Base-by-base conservation (phyloP, 2,329 filamentous ascomycete species). In the Cephalotrichum gorgonifer region DNA sequence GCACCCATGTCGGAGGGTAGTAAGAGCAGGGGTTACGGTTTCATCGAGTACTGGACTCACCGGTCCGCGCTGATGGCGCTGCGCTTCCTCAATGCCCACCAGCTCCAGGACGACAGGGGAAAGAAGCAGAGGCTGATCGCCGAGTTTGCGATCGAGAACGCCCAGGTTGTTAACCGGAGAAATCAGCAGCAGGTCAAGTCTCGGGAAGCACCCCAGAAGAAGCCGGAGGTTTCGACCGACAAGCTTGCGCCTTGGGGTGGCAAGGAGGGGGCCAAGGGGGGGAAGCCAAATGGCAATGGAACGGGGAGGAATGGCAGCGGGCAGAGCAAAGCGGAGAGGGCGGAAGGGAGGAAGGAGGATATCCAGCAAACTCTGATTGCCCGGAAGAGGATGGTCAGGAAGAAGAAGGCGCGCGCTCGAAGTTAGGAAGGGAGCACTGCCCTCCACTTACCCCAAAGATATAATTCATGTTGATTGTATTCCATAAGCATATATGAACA, bases 141-240 rank as follows among this genome's bases (percentile, higher is more conserved):
- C 33, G 94, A 98, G 65, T 98, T 98, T 63, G 89, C 93, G 20
- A 95, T 98, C 63, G 93, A 98, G 68, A 98, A 98, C 59, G 90
- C 88, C 1, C 90, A 96, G 60, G 93, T 98, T 1, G 85, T 98
- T n/a, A 78, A 83, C 56, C 77, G 93, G 54, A 78, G 94, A 49
- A 78, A 74, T 52, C 47, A 22, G 44, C 12, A 17, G n/a, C 26
- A 33, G 44, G 23, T 15, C 33, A 50, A 44, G 52, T 25, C 30
- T 14, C 47, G 47, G 4, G 47, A 44, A 6, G n/a, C 6, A 20
- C n/a, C 17, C n/a, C 35, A 39, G n/a, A 9, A 17, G 17, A 31
- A 28, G 30, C n/a, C 31, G 2, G 39, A 41, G 14, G 23, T 5
- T 5, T n/a, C 30, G 5, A 17, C n/a, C 39, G 38, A 27, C n/a